Evolutionary conservation across 768 basidiomycete genomes (phyloP).

Genomic region (Russula abietina): DNA sequence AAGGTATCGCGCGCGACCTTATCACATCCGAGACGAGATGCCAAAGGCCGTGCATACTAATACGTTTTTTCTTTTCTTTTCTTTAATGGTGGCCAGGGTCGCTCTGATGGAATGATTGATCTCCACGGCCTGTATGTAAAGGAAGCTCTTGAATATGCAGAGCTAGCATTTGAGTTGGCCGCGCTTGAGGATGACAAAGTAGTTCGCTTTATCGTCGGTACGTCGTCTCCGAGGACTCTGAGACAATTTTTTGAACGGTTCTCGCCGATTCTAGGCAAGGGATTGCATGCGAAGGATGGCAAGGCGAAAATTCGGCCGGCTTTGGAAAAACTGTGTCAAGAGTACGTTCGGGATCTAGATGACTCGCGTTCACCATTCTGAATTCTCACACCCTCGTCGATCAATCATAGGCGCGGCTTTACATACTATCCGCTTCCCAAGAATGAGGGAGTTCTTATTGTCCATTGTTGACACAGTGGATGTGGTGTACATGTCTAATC

Average conservation of each 20-base stretch:
- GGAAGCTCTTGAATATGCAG: conserved; percentile 2
- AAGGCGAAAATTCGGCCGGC: conserved; percentile 15
- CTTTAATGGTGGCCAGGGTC: not conserved
- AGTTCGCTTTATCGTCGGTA: conserved; percentile 18
- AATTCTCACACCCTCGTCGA: not conserved
- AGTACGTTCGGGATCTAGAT: conserved; percentile 4
- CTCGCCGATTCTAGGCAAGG: not conserved
- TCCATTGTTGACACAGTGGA: not conserved
- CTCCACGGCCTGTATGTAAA: conserved; percentile 5
- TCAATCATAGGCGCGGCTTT: not conserved
- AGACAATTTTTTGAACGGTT: not conserved
- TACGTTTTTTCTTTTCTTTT: not conserved
- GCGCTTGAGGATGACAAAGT: not conserved
- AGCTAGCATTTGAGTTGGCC: not conserved
- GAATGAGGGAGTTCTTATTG: conserved; percentile 14
- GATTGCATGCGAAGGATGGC: conserved; percentile 4
- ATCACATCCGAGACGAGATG: not conserved
- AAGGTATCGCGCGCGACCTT: not conserved
- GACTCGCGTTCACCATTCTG: not conserved
- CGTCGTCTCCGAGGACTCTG: not conserved
- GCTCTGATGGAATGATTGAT: not conserved
- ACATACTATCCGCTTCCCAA: not conserved
- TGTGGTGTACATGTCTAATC: not conserved
- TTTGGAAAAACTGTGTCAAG: not conserved
- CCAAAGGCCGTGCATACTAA: not conserved